Evolutionary conservation across 805 yeast genomes (phyloP), one percentile per base, ranked within the genome.

Genomic region (Wickerhamiella cacticola): DNA sequence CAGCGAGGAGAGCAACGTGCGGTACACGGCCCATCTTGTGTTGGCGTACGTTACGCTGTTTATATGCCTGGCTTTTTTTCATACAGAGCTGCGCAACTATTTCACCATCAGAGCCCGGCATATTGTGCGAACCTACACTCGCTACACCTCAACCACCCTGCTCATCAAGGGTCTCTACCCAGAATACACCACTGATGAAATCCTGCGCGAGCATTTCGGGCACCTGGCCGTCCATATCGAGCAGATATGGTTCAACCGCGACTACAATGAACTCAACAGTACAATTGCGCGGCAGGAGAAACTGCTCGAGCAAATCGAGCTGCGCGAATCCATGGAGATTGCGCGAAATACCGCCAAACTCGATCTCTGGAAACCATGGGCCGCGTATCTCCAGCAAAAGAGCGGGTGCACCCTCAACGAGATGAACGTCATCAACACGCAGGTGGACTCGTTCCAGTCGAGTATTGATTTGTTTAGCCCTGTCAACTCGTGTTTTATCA

Each of bases 131-230:
- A 53, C 55, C 18, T 45, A 43, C 24, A 33, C 52, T 8, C 54
- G 52, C 7, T 46, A 53, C 8, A 29, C 55, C 9, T 46, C 59
- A 36, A 66, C 63, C 59, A 82, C 94, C 2, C 65, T 88, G 49
- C 69, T 87, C 46, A 66, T 88, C 52, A 78, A 85, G 19, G 83
- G 82, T 52, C 65, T 86, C 41, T 78, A 82, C 3, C 67, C 71
- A 3, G 66, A 62, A 1, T 63, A 68, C 39, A 64, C 69, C 35
- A 68, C 69, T 34, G 85, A 76, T 49, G 68, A 68, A 16, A 68
- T 66, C 15, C 60, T 88, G 48, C 70, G 72, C 53, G 61, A 62
- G n/a, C 67, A 73, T 28, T 86, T 83, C 67, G 55, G 62, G 1
- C 59, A 66, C 1, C 63, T 78, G 4, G 77, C 81, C 0, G 79